These are phyloP conservation scores for Pachysolen tannophilus DNA, from an alignment of 805 yeast species.

Conservation along the genomic window DNA sequence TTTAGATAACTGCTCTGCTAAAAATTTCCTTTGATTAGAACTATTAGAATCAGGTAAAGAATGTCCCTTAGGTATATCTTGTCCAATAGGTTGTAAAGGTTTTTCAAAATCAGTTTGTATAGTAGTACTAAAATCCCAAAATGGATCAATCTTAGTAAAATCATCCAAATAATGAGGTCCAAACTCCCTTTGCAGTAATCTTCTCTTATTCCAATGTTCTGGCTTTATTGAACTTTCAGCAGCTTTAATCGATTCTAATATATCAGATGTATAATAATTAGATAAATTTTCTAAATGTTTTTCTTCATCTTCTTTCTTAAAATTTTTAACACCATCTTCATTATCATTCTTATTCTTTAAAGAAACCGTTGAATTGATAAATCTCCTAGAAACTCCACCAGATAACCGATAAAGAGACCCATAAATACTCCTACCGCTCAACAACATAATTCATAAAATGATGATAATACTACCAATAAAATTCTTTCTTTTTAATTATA, in stretches of 20 bases:
- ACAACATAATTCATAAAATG: too few relatives aligned
- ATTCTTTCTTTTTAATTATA: too few relatives aligned
- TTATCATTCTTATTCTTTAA: too few relatives aligned
- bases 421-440: too few relatives aligned
- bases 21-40: slow-evolving; percentile 10
- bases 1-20: slow-evolving; percentile 47
- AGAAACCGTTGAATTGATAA: too few relatives aligned
- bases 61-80: slow-evolving; percentile 8
- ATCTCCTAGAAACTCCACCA: too few relatives aligned
- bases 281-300: slow-evolving; percentile 49
- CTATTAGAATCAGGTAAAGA: slow-evolving; percentile 1
- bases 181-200: slow-evolving; percentile 39
- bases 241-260: slow-evolving; percentile 71
- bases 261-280: slow-evolving; percentile 75
- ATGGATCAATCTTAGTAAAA: slow-evolving; percentile 59
- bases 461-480: too few relatives aligned
- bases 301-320: too few relatives aligned
- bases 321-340: too few relatives aligned
- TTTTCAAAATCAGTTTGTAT: slow-evolving; percentile 8
- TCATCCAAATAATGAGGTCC: slow-evolving; percentile 71
- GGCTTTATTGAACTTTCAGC: slow-evolving; percentile 76
- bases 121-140: slow-evolving; percentile 53
- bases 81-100: slow-evolving; percentile 10
- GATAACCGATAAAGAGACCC: too few relatives aligned
- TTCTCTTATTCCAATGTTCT: slow-evolving; percentile 40